Conservation (phyloP, 2,329 filamentous ascomycete genomes). For the Cytospora chrysosperma region DNA sequence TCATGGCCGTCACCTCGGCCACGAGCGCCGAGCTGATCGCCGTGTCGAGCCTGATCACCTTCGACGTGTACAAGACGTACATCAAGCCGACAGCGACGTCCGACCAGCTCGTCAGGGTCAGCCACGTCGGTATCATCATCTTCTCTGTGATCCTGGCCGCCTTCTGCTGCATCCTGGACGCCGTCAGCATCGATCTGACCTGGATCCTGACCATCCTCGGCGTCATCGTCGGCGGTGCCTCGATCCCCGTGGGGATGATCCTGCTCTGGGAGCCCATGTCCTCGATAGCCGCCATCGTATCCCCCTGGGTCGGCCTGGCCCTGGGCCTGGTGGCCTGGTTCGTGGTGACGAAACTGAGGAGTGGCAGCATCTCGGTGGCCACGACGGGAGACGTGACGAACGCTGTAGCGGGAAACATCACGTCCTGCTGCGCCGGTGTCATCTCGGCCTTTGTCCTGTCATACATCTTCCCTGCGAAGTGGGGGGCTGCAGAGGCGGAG, state of each 20-base stretch:
- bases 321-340: slow-evolving; percentile 39
- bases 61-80: slow-evolving; percentile 41
- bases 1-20: slow-evolving; percentile 47
- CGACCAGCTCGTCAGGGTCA: slow-evolving; percentile 33
- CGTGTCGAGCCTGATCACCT: slow-evolving; percentile 38
- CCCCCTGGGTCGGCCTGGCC: slow-evolving; percentile 36
- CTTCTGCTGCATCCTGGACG: slow-evolving; percentile 39
- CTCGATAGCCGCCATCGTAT: slow-evolving; percentile 35
- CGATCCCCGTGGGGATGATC: slow-evolving; percentile 37
- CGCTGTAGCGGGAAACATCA: slow-evolving; percentile 39
- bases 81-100: slow-evolving; percentile 35
- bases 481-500: slow-evolving; percentile 24
- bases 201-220: slow-evolving; percentile 42
- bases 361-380: slow-evolving; percentile 35
- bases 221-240: slow-evolving; percentile 40
- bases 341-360: slow-evolving; percentile 35
- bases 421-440: slow-evolving; percentile 36
- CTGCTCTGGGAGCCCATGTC: slow-evolving; percentile 41
- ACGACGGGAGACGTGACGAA: slow-evolving; percentile 39
- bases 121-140: slow-evolving; percentile 35
- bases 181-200: slow-evolving; percentile 37
- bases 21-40: slow-evolving; percentile 45
- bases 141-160: slow-evolving; percentile 35
- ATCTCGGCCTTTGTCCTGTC: slow-evolving; percentile 36
- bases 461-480: slow-evolving; percentile 35